Evolutionary conservation across 192 early-diverging fungal genomes (phyloP).

Genomic region (Linderina pennispora): DNA sequence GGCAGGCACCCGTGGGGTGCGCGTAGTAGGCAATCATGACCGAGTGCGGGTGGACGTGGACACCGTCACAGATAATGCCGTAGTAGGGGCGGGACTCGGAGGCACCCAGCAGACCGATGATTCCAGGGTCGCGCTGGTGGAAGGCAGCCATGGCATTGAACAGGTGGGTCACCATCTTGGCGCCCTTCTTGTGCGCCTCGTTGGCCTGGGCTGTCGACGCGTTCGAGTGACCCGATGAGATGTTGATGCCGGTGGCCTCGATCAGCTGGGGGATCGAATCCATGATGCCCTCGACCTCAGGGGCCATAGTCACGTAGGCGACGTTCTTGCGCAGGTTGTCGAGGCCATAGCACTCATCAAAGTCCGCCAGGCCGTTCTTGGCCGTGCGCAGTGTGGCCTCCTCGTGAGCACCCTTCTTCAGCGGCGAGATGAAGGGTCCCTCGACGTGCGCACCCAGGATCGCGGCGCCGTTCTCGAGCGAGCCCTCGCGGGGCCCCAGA

Average conservation of each 20-base stretch:
- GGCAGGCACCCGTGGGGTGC: conserved; percentile 67
- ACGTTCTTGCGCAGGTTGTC: conserved; percentile 50
- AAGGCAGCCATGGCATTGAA: conserved; percentile 87
- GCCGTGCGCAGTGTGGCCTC: conserved; percentile 52
- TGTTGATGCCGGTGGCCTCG: conserved; percentile 53
- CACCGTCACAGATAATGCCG: conserved; percentile 79
- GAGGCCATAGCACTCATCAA: conserved; percentile 68
- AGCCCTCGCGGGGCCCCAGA: conserved; percentile 59
- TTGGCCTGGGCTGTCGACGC: conserved; percentile 59
- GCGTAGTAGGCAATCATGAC: conserved; percentile 77
- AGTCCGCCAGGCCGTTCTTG: conserved; percentile 56
- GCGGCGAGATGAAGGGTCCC: conserved; percentile 63
- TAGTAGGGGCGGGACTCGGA: conserved; percentile 62
- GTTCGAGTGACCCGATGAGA: conserved; percentile 65
- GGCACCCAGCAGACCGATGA: conserved; percentile 68
- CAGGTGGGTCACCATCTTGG: conserved; percentile 71
- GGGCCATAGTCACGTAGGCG: conserved; percentile 71
- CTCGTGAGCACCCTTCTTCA: conserved; percentile 75
- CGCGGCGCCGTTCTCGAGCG: conserved; percentile 55
- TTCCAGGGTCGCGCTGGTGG: conserved; percentile 82
- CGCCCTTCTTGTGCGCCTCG: conserved; percentile 54
- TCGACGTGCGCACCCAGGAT: conserved; percentile 67
- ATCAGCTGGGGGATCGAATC: conserved; percentile 61
- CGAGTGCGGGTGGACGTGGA: conserved; percentile 76
- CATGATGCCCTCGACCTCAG: conserved; percentile 68